Evolutionary conservation across 768 basidiomycete genomes (phyloP).

Genomic region (Serendipita sp.): DNA sequence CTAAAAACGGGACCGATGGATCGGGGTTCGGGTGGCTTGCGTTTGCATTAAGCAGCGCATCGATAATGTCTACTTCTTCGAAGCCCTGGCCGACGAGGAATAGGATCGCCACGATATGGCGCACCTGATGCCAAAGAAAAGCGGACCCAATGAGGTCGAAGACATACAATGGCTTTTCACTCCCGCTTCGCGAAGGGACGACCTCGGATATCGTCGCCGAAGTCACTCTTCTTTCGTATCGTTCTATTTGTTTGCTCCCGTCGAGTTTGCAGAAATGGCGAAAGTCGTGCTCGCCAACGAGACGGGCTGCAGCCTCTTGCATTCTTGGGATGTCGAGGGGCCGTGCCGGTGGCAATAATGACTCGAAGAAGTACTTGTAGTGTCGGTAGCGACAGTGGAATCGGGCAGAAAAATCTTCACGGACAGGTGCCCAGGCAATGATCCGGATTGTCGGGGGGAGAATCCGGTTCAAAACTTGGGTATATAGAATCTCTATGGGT

Average conservation of each 20-base stretch:
- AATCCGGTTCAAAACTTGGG: slow-evolving; percentile 65
- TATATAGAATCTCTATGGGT: slow-evolving; percentile 32
- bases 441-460: slow-evolving; percentile 82
- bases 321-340: slow-evolving; percentile 57
- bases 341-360: slow-evolving; percentile 20
- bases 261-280: slow-evolving; percentile 92
- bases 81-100: slow-evolving; percentile 75
- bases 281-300: slow-evolving; percentile 88
- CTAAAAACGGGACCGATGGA: slow-evolving; percentile 18
- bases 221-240: slow-evolving; percentile 52
- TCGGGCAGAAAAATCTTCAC: slow-evolving; percentile 64
- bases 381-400: slow-evolving; percentile 76
- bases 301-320: slow-evolving; percentile 49
- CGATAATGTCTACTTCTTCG: slow-evolving; percentile 54
- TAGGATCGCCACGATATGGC: slow-evolving; percentile 83
- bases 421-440: slow-evolving; percentile 85
- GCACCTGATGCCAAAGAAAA: slow-evolving; percentile 90
- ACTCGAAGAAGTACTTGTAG: slow-evolving; percentile 93
- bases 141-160: slow-evolving; percentile 76
- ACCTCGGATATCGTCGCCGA: slow-evolving; percentile 45
- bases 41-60: slow-evolving; percentile 56
- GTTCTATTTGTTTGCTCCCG: slow-evolving; percentile 74
- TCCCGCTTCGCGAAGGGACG: slow-evolving; percentile 10
- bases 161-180: slow-evolving; percentile 33
- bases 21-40: slow-evolving; percentile 18